A percentile compares a stretch with the other conserved stretches of the same genome.
Evolutionary conservation across 1,139 yeast genomes (phyloP).

Genomic region (Yamadazyma epiphylla): DNA sequence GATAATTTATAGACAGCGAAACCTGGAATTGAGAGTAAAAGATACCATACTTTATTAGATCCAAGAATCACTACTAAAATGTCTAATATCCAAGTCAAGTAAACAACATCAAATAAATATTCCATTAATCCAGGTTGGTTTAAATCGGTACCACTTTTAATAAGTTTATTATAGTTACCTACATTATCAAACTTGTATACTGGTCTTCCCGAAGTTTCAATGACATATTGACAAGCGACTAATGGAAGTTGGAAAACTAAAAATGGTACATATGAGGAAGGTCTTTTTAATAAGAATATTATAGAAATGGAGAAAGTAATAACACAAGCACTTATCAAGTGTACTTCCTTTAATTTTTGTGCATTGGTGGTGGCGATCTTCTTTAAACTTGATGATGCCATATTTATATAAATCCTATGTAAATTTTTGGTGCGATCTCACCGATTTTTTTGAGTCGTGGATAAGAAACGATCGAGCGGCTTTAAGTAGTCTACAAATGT

Average conservation of each 20-base stretch:
- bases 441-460: neutral
- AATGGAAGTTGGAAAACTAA: conserved; percentile 59
- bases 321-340: conserved; percentile 40
- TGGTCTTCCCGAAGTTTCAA: conserved; percentile 72
- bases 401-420: conserved; percentile 7
- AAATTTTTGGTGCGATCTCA: neutral
- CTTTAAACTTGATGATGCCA: conserved; percentile 55
- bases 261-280: conserved; percentile 48
- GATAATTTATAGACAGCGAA: conserved; percentile 55
- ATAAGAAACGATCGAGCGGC: conserved; percentile 8
- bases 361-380: conserved; percentile 62
- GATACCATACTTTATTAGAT: conserved; percentile 58
- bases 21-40: conserved; percentile 42
- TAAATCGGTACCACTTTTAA: conserved; percentile 63
- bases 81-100: conserved; percentile 63
- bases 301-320: conserved; percentile 24
- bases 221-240: conserved; percentile 46
- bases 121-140: conserved; percentile 67
- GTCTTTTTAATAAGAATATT: conserved; percentile 48
- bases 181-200: conserved; percentile 36
- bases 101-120: conserved; percentile 71
- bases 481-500: conserved; percentile 3
- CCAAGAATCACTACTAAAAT: conserved; percentile 54
- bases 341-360: conserved; percentile 53
- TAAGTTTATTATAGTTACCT: conserved; percentile 31